A percentile compares a stretch with the other conserved stretches of the same genome.
phyloP scores from a whole-genome alignment of 768 basidiomycete species.

The Rhizopogon vulgaris region DNA sequence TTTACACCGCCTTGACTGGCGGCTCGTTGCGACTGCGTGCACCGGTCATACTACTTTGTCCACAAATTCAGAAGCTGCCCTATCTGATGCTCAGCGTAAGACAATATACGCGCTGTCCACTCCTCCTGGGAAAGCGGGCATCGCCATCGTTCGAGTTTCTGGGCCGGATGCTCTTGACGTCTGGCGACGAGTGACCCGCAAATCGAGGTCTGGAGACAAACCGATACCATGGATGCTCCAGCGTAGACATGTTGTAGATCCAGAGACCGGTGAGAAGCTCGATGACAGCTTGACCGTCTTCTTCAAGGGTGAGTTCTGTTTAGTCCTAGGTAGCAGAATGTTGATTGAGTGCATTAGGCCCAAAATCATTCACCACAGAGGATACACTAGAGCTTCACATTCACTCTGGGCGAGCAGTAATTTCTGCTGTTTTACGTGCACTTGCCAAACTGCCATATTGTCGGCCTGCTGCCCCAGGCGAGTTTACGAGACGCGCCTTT shows the following conservation, averaged over 20 bases:
- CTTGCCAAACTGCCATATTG: conserved; percentile 56
- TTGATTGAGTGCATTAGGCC: conserved; percentile 36
- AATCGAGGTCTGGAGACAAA: neutral
- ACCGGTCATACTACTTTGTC: neutral
- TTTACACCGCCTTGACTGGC: neutral
- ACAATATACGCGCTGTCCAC: conserved; percentile 90
- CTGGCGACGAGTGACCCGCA: conserved; percentile 53
- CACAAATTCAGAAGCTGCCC: conserved; percentile 13
- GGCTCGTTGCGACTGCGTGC: neutral
- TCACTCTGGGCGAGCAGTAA: conserved; percentile 80
- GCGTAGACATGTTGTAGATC: conserved; percentile 63
- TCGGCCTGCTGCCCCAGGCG: conserved; percentile 79
- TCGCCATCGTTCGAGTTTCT: conserved; percentile 78
- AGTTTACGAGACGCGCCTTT: conserved; percentile 85
- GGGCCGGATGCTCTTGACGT: conserved; percentile 66
- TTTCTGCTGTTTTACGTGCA: conserved; percentile 61
- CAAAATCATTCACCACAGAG: conserved; percentile 79
- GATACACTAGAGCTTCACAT: conserved; percentile 80
- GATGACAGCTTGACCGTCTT: conserved; percentile 81
- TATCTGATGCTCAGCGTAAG: conserved; percentile 48
- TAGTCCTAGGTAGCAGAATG: neutral
- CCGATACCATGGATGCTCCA: conserved; percentile 66
- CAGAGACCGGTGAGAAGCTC: conserved; percentile 50
- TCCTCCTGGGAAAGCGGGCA: conserved; percentile 78
- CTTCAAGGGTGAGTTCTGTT: conserved; percentile 55